Conservation (phyloP, 2,329 filamentous ascomycete species). For the Helminthosporium solani region DNA sequence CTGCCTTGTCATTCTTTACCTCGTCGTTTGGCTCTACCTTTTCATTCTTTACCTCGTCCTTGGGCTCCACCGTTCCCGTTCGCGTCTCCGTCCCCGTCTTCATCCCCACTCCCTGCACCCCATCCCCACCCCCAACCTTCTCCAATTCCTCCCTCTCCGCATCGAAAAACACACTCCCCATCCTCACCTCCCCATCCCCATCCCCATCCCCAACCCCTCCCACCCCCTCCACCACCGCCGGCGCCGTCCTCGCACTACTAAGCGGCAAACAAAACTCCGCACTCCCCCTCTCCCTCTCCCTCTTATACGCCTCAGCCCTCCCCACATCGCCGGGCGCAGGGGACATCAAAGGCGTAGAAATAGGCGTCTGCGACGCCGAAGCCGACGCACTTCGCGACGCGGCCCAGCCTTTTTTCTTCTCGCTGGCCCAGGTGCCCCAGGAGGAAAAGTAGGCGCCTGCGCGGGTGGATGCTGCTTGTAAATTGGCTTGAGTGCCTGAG, state of each 20-base stretch:
- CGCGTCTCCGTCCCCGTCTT: slow-evolving; percentile 11
- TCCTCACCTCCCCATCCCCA: background rate
- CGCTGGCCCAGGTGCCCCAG: slow-evolving; percentile 66
- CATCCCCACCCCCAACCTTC: slow-evolving; percentile 2
- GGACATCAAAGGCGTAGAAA: slow-evolving; percentile 18
- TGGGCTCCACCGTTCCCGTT: background rate
- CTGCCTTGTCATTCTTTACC: too few relatives aligned
- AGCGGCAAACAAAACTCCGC: slow-evolving; percentile 7
- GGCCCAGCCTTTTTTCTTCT: slow-evolving; percentile 61
- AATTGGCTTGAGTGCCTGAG: slow-evolving; percentile 55
- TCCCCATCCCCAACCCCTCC: background rate
- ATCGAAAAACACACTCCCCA: slow-evolving; percentile 21
- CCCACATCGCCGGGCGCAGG: slow-evolving; percentile 26
- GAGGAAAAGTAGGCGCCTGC: slow-evolving; percentile 65
- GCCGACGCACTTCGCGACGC: slow-evolving; percentile 15
- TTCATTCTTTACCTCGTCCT: background rate
- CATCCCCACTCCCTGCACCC: slow-evolving; percentile 3
- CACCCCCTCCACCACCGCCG: slow-evolving; percentile 9
- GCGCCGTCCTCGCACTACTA: slow-evolving; percentile 12
- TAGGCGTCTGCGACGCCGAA: slow-evolving; percentile 23
- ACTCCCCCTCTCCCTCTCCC: slow-evolving; percentile 21
- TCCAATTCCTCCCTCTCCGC: slow-evolving; percentile 14
- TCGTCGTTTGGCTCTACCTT: background rate
- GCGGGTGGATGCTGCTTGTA: slow-evolving; percentile 54
- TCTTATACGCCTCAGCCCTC: slow-evolving; percentile 29